Conservation (phyloP, 345 rosid species). For the Salix arbutifolia region DNA sequence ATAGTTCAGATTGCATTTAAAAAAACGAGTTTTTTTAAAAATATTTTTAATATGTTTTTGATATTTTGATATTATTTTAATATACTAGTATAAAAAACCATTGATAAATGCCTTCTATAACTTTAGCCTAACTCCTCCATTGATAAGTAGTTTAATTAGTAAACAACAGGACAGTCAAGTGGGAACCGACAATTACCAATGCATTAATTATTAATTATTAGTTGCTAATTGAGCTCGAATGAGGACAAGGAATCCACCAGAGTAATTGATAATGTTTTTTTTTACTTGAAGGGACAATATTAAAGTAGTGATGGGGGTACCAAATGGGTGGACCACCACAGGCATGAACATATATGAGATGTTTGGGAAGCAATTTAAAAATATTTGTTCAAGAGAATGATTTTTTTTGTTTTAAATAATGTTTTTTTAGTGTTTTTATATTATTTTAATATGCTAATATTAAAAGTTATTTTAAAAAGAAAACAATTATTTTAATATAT, state of each 20-base stretch:
- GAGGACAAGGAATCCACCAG: constrained; percentile 1
- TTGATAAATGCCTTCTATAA: neutral
- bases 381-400: too few relatives aligned
- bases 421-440: too few relatives aligned
- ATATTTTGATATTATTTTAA: too few relatives aligned
- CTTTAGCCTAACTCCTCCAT: neutral
- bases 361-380: too few relatives aligned
- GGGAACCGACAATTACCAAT: neutral
- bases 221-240: constrained; percentile 1
- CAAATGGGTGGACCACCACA: neutral
- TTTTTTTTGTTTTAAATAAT: too few relatives aligned
- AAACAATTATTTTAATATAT: too few relatives aligned
- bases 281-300: constrained; percentile 8
- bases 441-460: too few relatives aligned
- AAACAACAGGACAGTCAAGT: neutral
- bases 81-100: too few relatives aligned
- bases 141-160: neutral
- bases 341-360: neutral
- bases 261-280: neutral
- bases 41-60: too few relatives aligned
- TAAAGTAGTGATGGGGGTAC: neutral
- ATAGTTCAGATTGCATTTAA: too few relatives aligned
- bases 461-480: too few relatives aligned
- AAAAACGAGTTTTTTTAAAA: too few relatives aligned
- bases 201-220: neutral